A percentile compares a stretch with the other conserved stretches of the same genome.
These are phyloP conservation scores for Suillus brevipes DNA, from an alignment of 768 basidiomycete genomes.

Conservation along the genomic window DNA sequence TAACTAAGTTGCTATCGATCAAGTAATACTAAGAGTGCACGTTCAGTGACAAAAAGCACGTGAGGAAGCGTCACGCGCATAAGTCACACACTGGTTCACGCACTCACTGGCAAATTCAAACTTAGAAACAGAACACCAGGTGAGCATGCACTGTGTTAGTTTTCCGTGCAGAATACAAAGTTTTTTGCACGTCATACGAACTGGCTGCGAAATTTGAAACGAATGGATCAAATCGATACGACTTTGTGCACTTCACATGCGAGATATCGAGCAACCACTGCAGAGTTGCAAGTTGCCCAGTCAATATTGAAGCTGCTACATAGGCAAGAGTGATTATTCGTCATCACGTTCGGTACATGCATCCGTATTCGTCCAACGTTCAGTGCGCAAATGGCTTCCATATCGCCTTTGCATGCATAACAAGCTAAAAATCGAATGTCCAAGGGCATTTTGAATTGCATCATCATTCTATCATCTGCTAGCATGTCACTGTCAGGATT, in stretches of 20 bases:
- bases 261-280: not conserved
- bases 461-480: not conserved
- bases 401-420: not conserved
- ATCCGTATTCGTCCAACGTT: not conserved
- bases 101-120: too few relatives aligned
- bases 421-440: not conserved
- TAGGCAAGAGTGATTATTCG: not conserved
- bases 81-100: not conserved
- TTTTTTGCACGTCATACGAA: too few relatives aligned
- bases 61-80: slow-evolving; percentile 23
- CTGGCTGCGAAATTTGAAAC: not conserved
- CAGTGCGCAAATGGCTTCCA: not conserved
- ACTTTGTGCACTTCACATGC: not conserved
- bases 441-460: not conserved
- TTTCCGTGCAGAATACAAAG: not conserved
- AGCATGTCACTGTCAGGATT: not conserved
- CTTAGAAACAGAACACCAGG: too few relatives aligned
- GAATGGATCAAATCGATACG: not conserved
- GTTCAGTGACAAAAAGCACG: slow-evolving; percentile 16
- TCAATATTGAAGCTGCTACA: not conserved
- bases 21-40: too few relatives aligned
- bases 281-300: not conserved
- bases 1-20: slow-evolving; percentile 10
- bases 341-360: not conserved
- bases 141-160: not conserved